These are phyloP conservation scores for Cercophora sp. DNA, from an alignment of 495 filamentous ascomycete genomes.

Conservation along the genomic window DNA sequence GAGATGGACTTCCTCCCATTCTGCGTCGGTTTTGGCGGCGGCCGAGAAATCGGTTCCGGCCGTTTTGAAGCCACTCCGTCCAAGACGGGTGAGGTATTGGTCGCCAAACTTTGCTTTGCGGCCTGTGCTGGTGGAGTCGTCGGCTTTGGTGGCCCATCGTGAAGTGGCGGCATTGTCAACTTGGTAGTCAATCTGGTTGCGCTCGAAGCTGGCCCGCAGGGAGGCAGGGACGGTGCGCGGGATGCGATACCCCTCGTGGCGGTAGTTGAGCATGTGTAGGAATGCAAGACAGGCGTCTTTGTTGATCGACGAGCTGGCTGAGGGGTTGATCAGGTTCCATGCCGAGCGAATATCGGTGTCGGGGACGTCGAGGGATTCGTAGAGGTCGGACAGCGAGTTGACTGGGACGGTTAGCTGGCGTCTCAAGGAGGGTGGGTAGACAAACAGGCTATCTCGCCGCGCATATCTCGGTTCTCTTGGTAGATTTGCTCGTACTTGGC, in stretches of 20 bases:
- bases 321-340: constrained; percentile 96
- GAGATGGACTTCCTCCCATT: constrained; percentile 95
- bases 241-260: constrained; percentile 92
- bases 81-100: constrained; percentile 87
- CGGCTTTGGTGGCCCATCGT: constrained; percentile 63
- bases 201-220: constrained; percentile 85
- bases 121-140: constrained; percentile 73
- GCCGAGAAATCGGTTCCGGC: constrained; percentile 76
- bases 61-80: constrained; percentile 70
- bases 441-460: constrained; percentile 80
- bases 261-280: constrained; percentile 90
- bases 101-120: constrained; percentile 95
- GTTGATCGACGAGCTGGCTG: constrained; percentile 69
- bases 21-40: constrained; percentile 61
- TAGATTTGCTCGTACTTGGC: constrained; percentile 95
- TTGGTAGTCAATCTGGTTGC: constrained; percentile 92
- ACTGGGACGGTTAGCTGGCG: too few species aligned
- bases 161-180: constrained; percentile 57
- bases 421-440: too few species aligned
- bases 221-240: constrained; percentile 89
- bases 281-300: constrained; percentile 94
- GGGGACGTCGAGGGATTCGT: constrained; percentile 87
- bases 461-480: constrained; percentile 75
- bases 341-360: constrained; percentile 91
- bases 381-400: constrained; percentile 80